Percentiles rank a stretch among this genome's conserved stretches.
phyloP scores from a whole-genome alignment of 129 eudicot genomes.

The Glebionis coronaria region DNA sequence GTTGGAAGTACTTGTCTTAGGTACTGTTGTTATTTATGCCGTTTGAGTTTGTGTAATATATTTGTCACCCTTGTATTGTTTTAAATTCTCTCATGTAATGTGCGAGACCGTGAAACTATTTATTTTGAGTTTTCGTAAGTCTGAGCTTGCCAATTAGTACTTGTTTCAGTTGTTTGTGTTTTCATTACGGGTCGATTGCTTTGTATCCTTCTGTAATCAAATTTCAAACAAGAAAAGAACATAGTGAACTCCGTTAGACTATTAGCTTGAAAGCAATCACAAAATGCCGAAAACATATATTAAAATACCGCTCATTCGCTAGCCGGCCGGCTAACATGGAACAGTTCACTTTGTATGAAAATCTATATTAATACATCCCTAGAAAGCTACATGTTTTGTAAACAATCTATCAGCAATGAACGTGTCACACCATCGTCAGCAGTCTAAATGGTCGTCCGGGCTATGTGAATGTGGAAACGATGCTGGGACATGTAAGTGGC shows the following conservation, averaged over 20 bases:
- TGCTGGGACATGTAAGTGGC: conserved; percentile 17
- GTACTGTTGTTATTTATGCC: conserved; percentile 9
- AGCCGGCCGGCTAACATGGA: neutral
- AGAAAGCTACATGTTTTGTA: neutral
- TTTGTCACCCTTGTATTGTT: conserved; percentile 14
- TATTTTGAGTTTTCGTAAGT: neutral
- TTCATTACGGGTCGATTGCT: neutral
- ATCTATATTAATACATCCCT: neutral
- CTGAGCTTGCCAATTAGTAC: neutral
- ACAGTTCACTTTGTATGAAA: neutral
- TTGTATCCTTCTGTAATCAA: neutral
- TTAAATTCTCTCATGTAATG: conserved; percentile 22
- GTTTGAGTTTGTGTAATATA: conserved; percentile 24
- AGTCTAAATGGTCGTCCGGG: conserved; percentile 23
- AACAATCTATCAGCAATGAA: conserved; percentile 21
- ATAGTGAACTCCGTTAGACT: no score
- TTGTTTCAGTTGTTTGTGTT: neutral
- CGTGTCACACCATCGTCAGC: neutral
- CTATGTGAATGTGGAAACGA: conserved; percentile 16
- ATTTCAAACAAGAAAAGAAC: neutral
- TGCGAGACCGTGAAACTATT: conserved; percentile 14
- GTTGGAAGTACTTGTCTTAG: conserved; percentile 67
- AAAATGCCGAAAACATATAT: no score
- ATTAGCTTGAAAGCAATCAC: no score
- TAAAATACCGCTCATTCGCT: no score